A percentile compares a stretch with the other conserved stretches of the same genome.
These are phyloP conservation scores for Craterostigma plantagineum DNA, from an alignment of 257 asterid species.

Conservation along the genomic window DNA sequence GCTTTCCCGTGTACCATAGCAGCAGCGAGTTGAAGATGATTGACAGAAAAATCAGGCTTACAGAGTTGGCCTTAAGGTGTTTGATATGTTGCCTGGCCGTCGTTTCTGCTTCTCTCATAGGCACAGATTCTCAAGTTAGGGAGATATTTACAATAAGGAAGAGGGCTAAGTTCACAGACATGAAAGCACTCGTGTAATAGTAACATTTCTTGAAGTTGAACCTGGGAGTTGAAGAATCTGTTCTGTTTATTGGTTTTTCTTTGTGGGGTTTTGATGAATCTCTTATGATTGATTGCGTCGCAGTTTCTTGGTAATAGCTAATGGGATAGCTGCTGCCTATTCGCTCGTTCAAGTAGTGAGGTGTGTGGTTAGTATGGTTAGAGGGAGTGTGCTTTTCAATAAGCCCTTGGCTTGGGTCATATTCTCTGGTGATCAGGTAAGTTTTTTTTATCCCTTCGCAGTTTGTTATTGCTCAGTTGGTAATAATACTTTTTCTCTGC, in stretches of 20 bases:
- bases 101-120: slow-evolving; percentile 58
- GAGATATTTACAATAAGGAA: slow-evolving; percentile 67
- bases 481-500: neutral
- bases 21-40: slow-evolving; percentile 46
- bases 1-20: slow-evolving; percentile 67
- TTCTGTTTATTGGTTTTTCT: neutral
- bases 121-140: slow-evolving; percentile 61
- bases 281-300: slow-evolving; percentile 7
- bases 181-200: slow-evolving; percentile 94
- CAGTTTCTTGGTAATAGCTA: slow-evolving; percentile 72
- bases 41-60: slow-evolving; percentile 56
- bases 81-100: slow-evolving; percentile 46
- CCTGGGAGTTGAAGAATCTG: too few relatives aligned
- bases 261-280: neutral
- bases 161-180: slow-evolving; percentile 78
- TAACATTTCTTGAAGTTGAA: too few relatives aligned
- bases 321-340: slow-evolving; percentile 81
- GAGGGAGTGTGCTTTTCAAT: slow-evolving; percentile 71
- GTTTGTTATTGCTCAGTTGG: neutral
- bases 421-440: slow-evolving; percentile 97
- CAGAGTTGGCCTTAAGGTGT: slow-evolving; percentile 55
- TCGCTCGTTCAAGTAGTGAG: slow-evolving; percentile 64
- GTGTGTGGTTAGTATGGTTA: slow-evolving; percentile 60
- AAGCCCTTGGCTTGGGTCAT: slow-evolving; percentile 95
- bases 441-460: neutral